Evolutionary conservation across 179 eudicot species (phyloP).

Genomic region (Vitellaria paradoxa): DNA sequence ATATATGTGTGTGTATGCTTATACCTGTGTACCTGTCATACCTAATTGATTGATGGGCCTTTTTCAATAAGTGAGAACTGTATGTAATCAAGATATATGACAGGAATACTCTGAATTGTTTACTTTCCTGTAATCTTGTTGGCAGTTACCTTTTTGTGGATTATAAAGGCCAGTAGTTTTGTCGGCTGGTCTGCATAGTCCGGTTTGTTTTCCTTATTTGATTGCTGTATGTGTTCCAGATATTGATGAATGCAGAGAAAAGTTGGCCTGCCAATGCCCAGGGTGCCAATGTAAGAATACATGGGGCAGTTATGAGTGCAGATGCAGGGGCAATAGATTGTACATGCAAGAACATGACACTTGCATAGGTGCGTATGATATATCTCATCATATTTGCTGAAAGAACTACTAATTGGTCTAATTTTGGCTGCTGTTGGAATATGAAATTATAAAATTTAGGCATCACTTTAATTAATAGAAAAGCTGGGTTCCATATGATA

Average conservation of each 20-base stretch:
- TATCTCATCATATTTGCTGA: slow-evolving; percentile 10
- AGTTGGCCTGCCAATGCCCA: slow-evolving; percentile 79
- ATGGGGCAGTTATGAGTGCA: slow-evolving; percentile 90
- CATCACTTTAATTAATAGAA: background rate
- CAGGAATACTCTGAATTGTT: background rate
- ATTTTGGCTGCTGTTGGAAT: background rate
- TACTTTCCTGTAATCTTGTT: background rate
- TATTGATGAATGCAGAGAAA: slow-evolving; percentile 87
- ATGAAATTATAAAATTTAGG: background rate
- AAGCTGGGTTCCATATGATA: background rate
- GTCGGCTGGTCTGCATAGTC: background rate
- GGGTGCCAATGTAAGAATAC: slow-evolving; percentile 86
- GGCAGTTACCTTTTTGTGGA: background rate
- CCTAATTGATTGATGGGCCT: background rate
- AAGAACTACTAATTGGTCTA: background rate
- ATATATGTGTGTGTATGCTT: background rate
- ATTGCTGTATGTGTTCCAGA: slow-evolving; percentile 37
- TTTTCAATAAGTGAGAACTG: background rate
- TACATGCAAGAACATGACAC: slow-evolving; percentile 92
- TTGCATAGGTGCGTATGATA: slow-evolving; percentile 64
- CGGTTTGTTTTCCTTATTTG: background rate
- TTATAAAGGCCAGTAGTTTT: background rate
- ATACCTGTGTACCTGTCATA: background rate
- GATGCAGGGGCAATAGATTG: slow-evolving; percentile 54
- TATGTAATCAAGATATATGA: background rate